Evolutionary conservation across 768 basidiomycete species (phyloP).

Genomic region (Mycena albidolilacea): DNA sequence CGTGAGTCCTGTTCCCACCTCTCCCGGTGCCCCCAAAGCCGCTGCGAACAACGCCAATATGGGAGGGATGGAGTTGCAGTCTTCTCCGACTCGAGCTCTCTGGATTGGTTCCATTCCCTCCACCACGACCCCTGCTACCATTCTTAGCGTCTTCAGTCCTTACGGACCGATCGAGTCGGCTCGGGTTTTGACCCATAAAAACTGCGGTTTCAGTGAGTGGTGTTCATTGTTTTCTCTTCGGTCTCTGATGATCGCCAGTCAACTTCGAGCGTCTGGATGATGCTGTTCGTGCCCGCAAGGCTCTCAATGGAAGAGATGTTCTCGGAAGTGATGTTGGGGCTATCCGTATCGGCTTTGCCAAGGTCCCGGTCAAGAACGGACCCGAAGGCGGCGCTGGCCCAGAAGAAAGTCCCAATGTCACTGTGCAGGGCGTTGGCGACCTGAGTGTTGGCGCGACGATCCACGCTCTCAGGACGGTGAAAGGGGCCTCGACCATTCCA

Average conservation of each 20-base stretch:
- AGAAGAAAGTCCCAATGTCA: constrained; percentile 75
- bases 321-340: constrained; percentile 97
- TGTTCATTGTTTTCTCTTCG: constrained; percentile 5
- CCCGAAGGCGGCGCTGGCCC: constrained; percentile 71
- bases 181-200: constrained; percentile 96
- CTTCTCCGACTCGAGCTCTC: constrained; percentile 92
- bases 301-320: constrained; percentile 95
- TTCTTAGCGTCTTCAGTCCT: constrained; percentile 96
- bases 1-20: constrained; percentile 75
- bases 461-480: constrained; percentile 87
- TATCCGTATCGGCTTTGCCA: constrained; percentile 96
- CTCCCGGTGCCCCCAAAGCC: constrained; percentile 70
- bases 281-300: constrained; percentile 95
- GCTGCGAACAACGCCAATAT: constrained; percentile 63
- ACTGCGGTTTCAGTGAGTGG: constrained; percentile 89
- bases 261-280: constrained; percentile 99
- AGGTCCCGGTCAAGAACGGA: constrained; percentile 93
- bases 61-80: constrained; percentile 86
- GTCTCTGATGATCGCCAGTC: constrained; percentile 60
- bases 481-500: constrained; percentile 93
- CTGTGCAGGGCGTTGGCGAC: constrained; percentile 87
- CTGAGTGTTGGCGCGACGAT: constrained; percentile 91
- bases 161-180: constrained; percentile 99
- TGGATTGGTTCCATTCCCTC: constrained; percentile 99
- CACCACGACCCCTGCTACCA: constrained; percentile 94